phyloP scores from a whole-genome alignment of 768 basidiomycete species.

The Tricholoma flavovirens region DNA sequence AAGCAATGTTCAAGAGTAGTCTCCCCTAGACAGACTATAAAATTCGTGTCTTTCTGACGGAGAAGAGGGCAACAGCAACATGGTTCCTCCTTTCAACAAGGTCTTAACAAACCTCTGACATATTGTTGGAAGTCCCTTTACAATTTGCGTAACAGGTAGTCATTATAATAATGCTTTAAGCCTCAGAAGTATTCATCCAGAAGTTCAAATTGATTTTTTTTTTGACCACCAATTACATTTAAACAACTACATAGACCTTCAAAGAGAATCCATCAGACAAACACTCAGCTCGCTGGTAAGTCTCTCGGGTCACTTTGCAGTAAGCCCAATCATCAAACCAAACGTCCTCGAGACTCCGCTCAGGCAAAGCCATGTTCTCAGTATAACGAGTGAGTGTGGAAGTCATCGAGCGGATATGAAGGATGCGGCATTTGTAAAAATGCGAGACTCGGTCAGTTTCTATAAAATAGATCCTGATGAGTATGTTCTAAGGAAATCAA shows the following conservation, averaged over 20 bases:
- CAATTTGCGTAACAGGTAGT: too few relatives aligned
- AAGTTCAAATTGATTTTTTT: too few relatives aligned
- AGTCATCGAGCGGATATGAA: conserved; percentile 25
- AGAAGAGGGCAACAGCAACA: too few relatives aligned
- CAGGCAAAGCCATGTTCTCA: conserved; percentile 18
- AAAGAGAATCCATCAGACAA: conserved; percentile 19
- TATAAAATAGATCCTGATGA: conserved; percentile 27
- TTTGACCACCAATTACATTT: background rate
- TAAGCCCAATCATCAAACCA: conserved; percentile 9
- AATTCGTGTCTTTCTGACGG: too few relatives aligned
- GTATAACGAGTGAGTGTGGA: conserved; percentile 21
- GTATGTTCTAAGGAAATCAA: conserved; percentile 20
- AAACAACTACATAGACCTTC: background rate
- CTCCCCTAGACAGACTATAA: too few relatives aligned
- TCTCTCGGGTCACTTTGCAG: conserved; percentile 6
- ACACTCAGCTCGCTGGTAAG: conserved; percentile 17
- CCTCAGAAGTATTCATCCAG: too few relatives aligned
- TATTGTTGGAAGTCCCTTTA: too few relatives aligned
- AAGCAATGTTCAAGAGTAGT: too few relatives aligned
- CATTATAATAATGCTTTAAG: too few relatives aligned
- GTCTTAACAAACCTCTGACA: too few relatives aligned
- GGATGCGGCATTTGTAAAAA: conserved; percentile 25
- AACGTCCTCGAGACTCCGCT: conserved; percentile 22
- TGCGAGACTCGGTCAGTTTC: conserved; percentile 26
- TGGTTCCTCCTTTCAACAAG: too few relatives aligned